phyloP scores from a whole-genome alignment of 2,329 filamentous ascomycete genomes.

The Phaeosphaeriaceae sp. region DNA sequence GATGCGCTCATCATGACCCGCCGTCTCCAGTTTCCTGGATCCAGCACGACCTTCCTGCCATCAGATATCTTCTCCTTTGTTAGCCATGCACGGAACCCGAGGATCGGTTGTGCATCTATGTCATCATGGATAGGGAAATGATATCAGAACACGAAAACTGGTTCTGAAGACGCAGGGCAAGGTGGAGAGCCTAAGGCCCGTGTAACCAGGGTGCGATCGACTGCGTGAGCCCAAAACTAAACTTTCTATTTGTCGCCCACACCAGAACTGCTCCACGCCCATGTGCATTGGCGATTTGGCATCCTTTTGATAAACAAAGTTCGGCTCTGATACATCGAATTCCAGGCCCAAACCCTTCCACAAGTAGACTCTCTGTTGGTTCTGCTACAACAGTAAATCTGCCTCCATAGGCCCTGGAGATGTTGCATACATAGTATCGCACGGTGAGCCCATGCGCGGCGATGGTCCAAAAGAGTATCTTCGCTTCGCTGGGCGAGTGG shows the following conservation, averaged over 20 bases:
- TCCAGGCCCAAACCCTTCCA: neutral
- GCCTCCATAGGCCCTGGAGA: conserved; percentile 7
- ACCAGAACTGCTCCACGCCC: neutral
- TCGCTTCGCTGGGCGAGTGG: conserved; percentile 21
- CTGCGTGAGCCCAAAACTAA: conserved; percentile 23
- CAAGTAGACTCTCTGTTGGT: conserved; percentile 5
- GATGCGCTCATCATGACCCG: conserved; percentile 22
- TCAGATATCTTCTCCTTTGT: no score
- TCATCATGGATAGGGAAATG: conserved; percentile 19
- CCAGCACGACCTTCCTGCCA: conserved; percentile 7
- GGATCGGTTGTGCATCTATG: conserved; percentile 10
- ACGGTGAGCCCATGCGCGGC: conserved; percentile 10
- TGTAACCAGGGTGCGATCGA: conserved; percentile 26
- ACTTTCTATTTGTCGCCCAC: neutral
- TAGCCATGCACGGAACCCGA: neutral
- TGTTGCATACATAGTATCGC: conserved; percentile 5
- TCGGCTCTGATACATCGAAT: conserved; percentile 13
- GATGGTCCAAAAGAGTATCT: conserved; percentile 10
- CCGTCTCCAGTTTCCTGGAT: conserved; percentile 13
- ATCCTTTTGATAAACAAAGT: conserved; percentile 7
- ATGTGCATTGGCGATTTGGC: neutral
- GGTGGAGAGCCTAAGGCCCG: conserved; percentile 20
- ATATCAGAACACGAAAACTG: conserved; percentile 4
- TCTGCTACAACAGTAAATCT: conserved; percentile 17
- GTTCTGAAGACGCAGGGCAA: conserved; percentile 23